Percentiles rank a stretch among this genome's conserved stretches.
Conservation (phyloP, 1,139 yeast species). For the Neolecta irregularis region DNA sequence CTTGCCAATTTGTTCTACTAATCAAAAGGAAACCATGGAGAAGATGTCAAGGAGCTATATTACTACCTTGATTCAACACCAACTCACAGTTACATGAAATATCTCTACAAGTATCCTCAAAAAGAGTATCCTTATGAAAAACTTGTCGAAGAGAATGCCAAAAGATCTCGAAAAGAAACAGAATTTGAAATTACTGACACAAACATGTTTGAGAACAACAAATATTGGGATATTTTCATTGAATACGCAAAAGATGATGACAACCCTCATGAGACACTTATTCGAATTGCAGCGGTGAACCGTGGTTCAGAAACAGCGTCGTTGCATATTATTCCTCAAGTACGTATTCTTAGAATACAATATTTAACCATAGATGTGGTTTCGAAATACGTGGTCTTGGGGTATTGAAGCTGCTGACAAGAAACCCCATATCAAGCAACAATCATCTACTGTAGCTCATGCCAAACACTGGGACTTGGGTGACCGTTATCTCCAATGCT, state of each 20-base stretch:
- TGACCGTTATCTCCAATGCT: constrained; percentile 52
- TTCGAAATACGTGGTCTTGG: constrained; percentile 93
- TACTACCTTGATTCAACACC: constrained; percentile 84
- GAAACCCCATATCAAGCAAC: constrained; percentile 39
- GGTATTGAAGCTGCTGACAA: constrained; percentile 40
- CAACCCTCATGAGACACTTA: constrained; percentile 65
- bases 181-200: constrained; percentile 70
- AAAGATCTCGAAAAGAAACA: constrained; percentile 44
- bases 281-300: constrained; percentile 81
- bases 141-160: constrained; percentile 52
- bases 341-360: no score
- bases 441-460: constrained; percentile 36
- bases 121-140: constrained; percentile 67
- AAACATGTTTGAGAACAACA: constrained; percentile 58
- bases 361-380: no score
- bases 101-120: constrained; percentile 84
- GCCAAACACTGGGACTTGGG: constrained; percentile 64
- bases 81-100: constrained; percentile 85
- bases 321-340: constrained; percentile 74
- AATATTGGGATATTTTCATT: constrained; percentile 78
- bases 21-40: constrained; percentile 97
- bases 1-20: no score
- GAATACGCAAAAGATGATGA: constrained; percentile 83
- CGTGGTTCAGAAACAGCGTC: constrained; percentile 77
- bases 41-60: constrained; percentile 80